These are phyloP conservation scores for Fusarium sp. DNA, from an alignment of 2,329 filamentous ascomycete species.

Conservation along the genomic window DNA sequence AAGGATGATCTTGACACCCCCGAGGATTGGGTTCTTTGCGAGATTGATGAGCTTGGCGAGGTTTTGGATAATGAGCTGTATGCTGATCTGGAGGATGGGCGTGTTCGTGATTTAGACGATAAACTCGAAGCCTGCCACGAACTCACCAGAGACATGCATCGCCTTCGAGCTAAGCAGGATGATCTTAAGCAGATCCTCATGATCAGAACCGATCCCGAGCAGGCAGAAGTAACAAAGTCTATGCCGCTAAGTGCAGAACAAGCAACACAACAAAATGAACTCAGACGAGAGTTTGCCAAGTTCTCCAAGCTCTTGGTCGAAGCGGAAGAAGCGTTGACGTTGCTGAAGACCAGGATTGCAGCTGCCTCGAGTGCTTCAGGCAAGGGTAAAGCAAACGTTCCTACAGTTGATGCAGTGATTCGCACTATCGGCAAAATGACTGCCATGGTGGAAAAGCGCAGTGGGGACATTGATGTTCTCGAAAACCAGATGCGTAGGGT, in stretches of 20 bases:
- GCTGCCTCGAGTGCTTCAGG: conserved; percentile 63
- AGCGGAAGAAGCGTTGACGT: conserved; percentile 80
- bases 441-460: conserved; percentile 88
- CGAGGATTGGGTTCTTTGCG: conserved; percentile 79
- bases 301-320: conserved; percentile 81
- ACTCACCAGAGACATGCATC: conserved; percentile 75
- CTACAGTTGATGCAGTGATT: conserved; percentile 91
- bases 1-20: conserved; percentile 75
- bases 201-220: conserved; percentile 74
- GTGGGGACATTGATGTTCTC: conserved; percentile 88
- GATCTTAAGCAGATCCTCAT: conserved; percentile 83
- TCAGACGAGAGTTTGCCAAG: conserved; percentile 79
- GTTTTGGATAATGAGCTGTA: conserved; percentile 74
- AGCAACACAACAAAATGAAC: conserved; percentile 82
- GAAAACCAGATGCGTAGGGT: conserved; percentile 87
- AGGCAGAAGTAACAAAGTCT: conserved; percentile 71
- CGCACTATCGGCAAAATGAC: conserved; percentile 95
- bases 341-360: conserved; percentile 83
- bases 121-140: conserved; percentile 77
- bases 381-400: conserved; percentile 65
- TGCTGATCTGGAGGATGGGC: conserved; percentile 73
- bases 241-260: conserved; percentile 88
- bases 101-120: conserved; percentile 73
- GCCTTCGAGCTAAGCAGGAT: conserved; percentile 79
- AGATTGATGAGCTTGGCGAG: conserved; percentile 75